Base-by-base conservation (phyloP, 2,329 filamentous ascomycete genomes). In the Cladosporium sp. region DNA sequence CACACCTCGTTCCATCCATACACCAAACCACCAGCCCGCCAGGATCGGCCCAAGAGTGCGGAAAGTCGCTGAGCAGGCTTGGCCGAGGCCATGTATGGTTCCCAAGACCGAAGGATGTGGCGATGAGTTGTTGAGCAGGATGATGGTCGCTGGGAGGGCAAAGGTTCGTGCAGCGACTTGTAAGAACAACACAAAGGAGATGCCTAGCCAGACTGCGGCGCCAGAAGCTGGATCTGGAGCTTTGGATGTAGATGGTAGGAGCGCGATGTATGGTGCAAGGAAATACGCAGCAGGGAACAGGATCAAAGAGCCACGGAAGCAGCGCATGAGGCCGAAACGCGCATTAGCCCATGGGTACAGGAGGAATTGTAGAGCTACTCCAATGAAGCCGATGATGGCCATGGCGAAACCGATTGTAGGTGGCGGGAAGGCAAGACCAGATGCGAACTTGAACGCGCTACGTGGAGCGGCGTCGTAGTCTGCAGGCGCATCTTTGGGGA, bases 131-230 rank as follows among this genome's bases (percentile, higher is more conserved):
- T 88, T 88, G 13, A 88, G 78, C 0, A 88, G 73, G 48, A 88
- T 86, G 21, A 86, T 85, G 1, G 71, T 71, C 0, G 85, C 84
- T 0, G 86, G 86, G 0, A 88, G 74, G 0, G 84, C 81, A 71
- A 93, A 92, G 0, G 91, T 94, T 30, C 91, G 83, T 0, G 88
- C 90, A 4, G 89, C 81, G 18, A 92, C 90, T 73, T 93, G 91
- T 10, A 92, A 75, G 18, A 86, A 81, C 1, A 91, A 80, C 1
- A 91, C 87, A 2, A 85, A 72, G 0, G 84, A 82, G 21, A 93
- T 88, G 1, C 86, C 84, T 0, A 84, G 70, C 91, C 90, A 93
- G 39, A 92, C 80, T 48, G 79, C 77, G 10, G 81, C 59, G 0
- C 88, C 88, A 1, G 83, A 82, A 57, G 80, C 80, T 1, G 87